Base-by-base conservation (phyloP, 495 filamentous ascomycete species). In the Mycothermus thermophilus region DNA sequence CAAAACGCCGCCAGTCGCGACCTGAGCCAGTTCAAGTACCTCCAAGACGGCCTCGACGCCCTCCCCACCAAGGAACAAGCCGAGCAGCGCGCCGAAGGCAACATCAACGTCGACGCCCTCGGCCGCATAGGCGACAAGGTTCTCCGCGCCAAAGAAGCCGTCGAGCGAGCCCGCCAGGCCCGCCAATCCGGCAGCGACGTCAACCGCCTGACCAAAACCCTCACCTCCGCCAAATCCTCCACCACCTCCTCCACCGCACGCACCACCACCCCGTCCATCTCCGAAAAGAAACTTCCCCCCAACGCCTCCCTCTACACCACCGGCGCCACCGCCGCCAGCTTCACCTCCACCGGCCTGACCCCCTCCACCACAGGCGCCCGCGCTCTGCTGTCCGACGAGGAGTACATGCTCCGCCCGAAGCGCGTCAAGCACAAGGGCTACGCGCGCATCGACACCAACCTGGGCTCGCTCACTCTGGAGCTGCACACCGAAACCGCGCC, bases 341-440 rank as follows among this genome's bases (percentile, higher is more conserved):
- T 99, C 50, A 99, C 90, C 25, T 86, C 79, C 44, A 99, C 90
- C 0, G 87, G 88, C 17, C 58, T 96, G 32, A 96, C 92, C 10
- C 87, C 87, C 0, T 80, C 92, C 46, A 99, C 90, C 0, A 77
- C 79, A 39, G 75, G 66, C 42, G 84, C 92, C 42, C 72, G 85
- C 34, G 88, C 90, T 16, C 58, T 86, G 21, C 69, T 96, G 12
- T 80, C 80, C 1, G 83, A 93, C 38, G 90, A 99, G 58, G 84
- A 95, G 46, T 96, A 85, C 57, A 90, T 99, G 80, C 67, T 96
- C 28, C 81, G 83, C 46, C 83, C 87, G 9, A 77, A 75, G 30
- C 77, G 83, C 28, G 77, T 99, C 21, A 93, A 92, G 52, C 71
- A 66, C 43, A 88, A 83, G 42, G 92, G 86, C 32, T 96, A 94